Conservation (phyloP, 306 rosid genomes). For the Castanea sativa region DNA sequence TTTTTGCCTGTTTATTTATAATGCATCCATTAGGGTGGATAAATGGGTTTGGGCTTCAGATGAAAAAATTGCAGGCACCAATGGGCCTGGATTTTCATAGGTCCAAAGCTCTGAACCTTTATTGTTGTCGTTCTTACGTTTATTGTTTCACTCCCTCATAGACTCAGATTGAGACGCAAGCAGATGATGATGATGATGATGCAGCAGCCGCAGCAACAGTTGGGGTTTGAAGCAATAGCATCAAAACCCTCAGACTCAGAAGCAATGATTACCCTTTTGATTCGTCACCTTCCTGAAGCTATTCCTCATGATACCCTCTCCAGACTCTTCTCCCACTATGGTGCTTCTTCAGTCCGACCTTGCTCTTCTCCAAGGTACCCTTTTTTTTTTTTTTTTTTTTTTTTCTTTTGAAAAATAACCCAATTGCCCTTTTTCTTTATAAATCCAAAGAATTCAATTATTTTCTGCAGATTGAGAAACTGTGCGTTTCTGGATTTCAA, state of each 20-base stretch:
- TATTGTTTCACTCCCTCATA: too few relatives aligned
- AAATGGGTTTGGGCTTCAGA: too few relatives aligned
- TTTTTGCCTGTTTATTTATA: too few relatives aligned
- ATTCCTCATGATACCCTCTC: slow-evolving; percentile 66
- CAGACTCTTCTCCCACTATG: slow-evolving; percentile 64
- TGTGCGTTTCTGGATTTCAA: slow-evolving; percentile 76
- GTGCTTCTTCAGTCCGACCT: slow-evolving; percentile 70
- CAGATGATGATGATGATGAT: not conserved
- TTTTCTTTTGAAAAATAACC: not conserved
- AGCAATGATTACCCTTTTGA: slow-evolving; percentile 45
- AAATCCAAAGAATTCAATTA: not conserved
- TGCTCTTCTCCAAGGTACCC: slow-evolving; percentile 49
- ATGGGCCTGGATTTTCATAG: too few relatives aligned
- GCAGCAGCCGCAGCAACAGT: not conserved
- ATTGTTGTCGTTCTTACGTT: too few relatives aligned
- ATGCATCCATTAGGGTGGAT: too few relatives aligned
- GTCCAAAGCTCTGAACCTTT: too few relatives aligned
- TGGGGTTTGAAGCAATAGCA: slow-evolving; percentile 32
- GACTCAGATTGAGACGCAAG: slow-evolving; percentile 9
- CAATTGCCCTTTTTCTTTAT: not conserved
- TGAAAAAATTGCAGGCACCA: too few relatives aligned
- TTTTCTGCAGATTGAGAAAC: slow-evolving; percentile 58
- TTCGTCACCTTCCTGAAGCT: slow-evolving; percentile 76
- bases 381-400: not conserved
- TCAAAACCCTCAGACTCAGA: slow-evolving; percentile 8